phyloP scores from a whole-genome alignment of 768 basidiomycete genomes.

The Xerocomus spinulosus region DNA sequence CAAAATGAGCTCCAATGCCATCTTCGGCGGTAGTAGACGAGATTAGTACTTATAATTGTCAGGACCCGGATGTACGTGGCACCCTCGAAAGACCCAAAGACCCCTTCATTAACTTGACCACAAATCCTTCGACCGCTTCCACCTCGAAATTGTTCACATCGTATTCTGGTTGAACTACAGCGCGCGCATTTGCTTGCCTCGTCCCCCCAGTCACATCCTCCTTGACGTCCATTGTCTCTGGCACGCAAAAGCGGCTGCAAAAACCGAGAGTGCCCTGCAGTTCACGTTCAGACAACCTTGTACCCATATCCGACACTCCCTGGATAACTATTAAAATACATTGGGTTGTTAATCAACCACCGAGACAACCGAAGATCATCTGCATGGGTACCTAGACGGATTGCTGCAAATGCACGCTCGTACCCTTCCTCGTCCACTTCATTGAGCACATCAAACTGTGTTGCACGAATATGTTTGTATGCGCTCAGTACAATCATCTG shows the following conservation, averaged over 20 bases:
- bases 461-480: constrained; percentile 43
- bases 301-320: constrained; percentile 74
- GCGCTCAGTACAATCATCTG: constrained; percentile 38
- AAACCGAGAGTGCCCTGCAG: constrained; percentile 75
- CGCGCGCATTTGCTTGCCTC: constrained; percentile 65
- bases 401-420: constrained; percentile 38
- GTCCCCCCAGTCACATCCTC: constrained; percentile 45
- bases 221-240: constrained; percentile 17
- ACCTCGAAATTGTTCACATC: constrained; percentile 62
- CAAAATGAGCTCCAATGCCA: too few relatives aligned
- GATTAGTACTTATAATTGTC: too few relatives aligned
- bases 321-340: constrained; percentile 51
- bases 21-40: too few relatives aligned
- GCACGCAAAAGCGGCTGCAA: constrained; percentile 67
- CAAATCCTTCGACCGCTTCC: constrained; percentile 57
- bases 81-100: constrained; percentile 46
- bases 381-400: constrained; percentile 37
- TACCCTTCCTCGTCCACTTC: constrained; percentile 43
- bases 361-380: background rate
- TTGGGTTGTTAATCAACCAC: background rate
- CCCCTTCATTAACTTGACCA: constrained; percentile 52
- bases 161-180: constrained; percentile 66
- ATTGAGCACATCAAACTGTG: constrained; percentile 33
- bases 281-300: constrained; percentile 64
- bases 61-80: too few relatives aligned